Evolutionary conservation across 331 rosid species (phyloP), one percentile per base, ranked within the genome.

Genomic region (Erythrophleum ivorense): DNA sequence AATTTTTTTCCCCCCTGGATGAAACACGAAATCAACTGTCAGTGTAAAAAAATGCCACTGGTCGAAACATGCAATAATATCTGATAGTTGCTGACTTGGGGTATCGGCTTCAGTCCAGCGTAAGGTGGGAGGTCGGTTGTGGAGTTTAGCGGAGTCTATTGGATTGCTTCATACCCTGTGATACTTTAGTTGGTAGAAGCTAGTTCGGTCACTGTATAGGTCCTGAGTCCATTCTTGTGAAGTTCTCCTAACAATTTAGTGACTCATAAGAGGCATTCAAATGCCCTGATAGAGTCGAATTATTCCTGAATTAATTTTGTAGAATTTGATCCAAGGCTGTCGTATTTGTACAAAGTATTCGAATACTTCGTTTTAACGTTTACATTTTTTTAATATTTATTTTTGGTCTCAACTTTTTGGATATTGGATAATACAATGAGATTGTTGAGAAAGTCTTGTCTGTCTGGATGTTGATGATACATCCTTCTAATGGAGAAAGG

Each of bases 141-240:
- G 46, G 75, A 67, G 88, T 81, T 73, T 69, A 66, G n/a, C 62
- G 84, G 71, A 81, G 78, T 83, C 85, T 83, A 78, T 83, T 83
- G 67, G 78, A 75, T 80, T 69, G 63, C 68, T 48, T 60, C 68
- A 78, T 76, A 7, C 46, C 7, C 21, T 78, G 19, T 31, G 49
- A 12, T 66, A 72, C 53, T 46, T 71, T 65, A 57, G 65, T 75
- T 74, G 45, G 81, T 76, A 55, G 82, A 49, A 49, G 72, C 12
- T 71, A 77, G 85, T 58, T 54, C 66, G 71, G 87, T 80, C 77
- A 1, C 55, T 81, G 85, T 85, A 85, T 68, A 85, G 82, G 74
- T 41, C 67, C 78, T 63, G 82, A 81, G 72, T 76, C 78, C 83
- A 66, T 83, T 71, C 76, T 68, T 53, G 65, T 82, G 76, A 54